Conservation (phyloP, 108 stramenopile genomes). For the Nitzschia putrida region DNA sequence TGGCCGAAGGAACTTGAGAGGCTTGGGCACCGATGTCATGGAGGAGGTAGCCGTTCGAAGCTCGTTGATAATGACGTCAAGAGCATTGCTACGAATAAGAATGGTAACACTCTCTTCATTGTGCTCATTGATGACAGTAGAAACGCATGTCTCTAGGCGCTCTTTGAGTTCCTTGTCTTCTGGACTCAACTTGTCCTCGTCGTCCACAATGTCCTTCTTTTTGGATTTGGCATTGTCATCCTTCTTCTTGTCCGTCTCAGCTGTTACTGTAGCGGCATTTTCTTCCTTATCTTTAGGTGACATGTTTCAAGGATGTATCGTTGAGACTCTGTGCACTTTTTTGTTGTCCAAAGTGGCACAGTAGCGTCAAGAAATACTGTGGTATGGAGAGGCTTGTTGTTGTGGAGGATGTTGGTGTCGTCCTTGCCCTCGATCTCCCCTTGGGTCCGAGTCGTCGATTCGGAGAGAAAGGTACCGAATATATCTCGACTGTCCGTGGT, state of each 20-base stretch:
- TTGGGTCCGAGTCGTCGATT: not conserved
- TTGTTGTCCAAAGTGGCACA: not conserved
- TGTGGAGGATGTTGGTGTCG: slow-evolving; percentile 4
- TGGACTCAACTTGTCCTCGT: slow-evolving; percentile 63
- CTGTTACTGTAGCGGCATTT: slow-evolving; percentile 26
- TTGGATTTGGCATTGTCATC: slow-evolving; percentile 38
- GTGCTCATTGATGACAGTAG: slow-evolving; percentile 68
- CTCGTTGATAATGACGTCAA: slow-evolving; percentile 90
- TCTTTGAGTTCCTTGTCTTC: slow-evolving; percentile 87
- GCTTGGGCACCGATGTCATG: slow-evolving; percentile 99
- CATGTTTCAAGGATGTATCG: slow-evolving; percentile 11
- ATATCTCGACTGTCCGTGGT: not conserved
- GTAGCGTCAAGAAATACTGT: not conserved
- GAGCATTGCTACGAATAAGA: slow-evolving; percentile 74
- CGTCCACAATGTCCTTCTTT: slow-evolving; percentile 34
- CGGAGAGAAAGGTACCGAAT: not conserved
- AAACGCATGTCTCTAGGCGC: slow-evolving; percentile 85
- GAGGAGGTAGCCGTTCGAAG: slow-evolving; percentile 88
- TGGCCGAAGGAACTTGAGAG: slow-evolving; percentile 97
- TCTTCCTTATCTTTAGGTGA: slow-evolving; percentile 50
- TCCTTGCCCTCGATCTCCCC: not conserved
- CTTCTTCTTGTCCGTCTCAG: slow-evolving; percentile 41
- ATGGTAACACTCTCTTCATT: slow-evolving; percentile 74
- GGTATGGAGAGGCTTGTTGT: not conserved
- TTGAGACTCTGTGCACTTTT: not conserved